Conservation (phyloP, 768 basidiomycete species). For the Exidia glandulosa region DNA sequence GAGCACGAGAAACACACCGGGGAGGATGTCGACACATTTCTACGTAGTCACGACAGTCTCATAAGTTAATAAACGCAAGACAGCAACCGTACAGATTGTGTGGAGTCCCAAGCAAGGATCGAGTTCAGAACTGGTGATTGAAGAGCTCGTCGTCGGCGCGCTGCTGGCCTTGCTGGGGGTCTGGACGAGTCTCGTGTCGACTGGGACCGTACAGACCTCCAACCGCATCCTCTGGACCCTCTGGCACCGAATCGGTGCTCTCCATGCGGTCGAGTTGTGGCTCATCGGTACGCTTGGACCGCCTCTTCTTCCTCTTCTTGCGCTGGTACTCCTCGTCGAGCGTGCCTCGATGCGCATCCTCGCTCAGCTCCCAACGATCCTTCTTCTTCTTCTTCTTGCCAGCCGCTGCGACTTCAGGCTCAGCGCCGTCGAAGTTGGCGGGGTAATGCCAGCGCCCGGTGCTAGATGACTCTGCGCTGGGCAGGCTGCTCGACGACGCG, state of each 20-base stretch:
- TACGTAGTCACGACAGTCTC: no score
- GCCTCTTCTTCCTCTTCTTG: slow-evolving; percentile 52
- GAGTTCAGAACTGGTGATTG: slow-evolving; percentile 48
- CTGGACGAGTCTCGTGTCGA: slow-evolving; percentile 8
- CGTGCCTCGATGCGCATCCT: slow-evolving; percentile 56
- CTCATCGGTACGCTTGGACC: slow-evolving; percentile 30
- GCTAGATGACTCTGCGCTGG: slow-evolving; percentile 26
- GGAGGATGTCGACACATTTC: no score
- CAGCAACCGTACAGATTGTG: no score
- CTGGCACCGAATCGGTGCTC: slow-evolving; percentile 13
- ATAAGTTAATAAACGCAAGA: no score
- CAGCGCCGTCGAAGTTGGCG: slow-evolving; percentile 63
- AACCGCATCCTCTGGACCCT: slow-evolving; percentile 64
- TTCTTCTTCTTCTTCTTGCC: slow-evolving; percentile 68
- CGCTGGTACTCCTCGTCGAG: slow-evolving; percentile 32
- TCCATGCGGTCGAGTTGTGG: neutral
- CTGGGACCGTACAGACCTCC: slow-evolving; percentile 50
- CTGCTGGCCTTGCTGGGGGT: slow-evolving; percentile 11
- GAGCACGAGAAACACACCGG: no score
- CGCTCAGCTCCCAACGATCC: slow-evolving; percentile 78
- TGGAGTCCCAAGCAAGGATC: no score
- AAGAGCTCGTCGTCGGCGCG: slow-evolving; percentile 33
- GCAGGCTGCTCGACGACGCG: slow-evolving; percentile 14
- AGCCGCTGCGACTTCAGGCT: slow-evolving; percentile 25
- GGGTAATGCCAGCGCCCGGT: slow-evolving; percentile 73